Evolutionary conservation across 78 protist species (phyloP).

Genomic region (Dictyostelium capitatum): DNA sequence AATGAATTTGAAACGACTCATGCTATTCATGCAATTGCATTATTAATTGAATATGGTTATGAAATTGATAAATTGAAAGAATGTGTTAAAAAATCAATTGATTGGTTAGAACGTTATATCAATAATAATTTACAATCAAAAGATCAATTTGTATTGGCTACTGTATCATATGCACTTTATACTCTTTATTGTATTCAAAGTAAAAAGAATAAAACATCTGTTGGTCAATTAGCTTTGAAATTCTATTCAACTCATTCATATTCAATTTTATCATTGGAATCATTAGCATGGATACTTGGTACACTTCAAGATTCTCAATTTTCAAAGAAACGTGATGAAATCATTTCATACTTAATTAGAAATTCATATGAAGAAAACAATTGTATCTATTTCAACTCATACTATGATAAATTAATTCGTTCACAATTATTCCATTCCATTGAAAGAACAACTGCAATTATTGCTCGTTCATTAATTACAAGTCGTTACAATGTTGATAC

Average conservation of each 20-base stretch:
- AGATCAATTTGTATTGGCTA: slow-evolving; percentile 10
- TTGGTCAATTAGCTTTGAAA: slow-evolving; percentile 32
- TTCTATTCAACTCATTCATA: slow-evolving; percentile 33
- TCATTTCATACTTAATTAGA: slow-evolving; percentile 19
- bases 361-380: slow-evolving; percentile 33
- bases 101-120: slow-evolving; percentile 26
- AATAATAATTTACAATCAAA: neutral
- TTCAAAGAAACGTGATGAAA: slow-evolving; percentile 61
- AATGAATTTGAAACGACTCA: slow-evolving; percentile 52
- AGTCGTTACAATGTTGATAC: slow-evolving; percentile 26
- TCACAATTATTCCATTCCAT: slow-evolving; percentile 60
- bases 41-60: slow-evolving; percentile 22
- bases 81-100: slow-evolving; percentile 4
- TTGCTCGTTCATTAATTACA: slow-evolving; percentile 32
- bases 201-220: slow-evolving; percentile 41
- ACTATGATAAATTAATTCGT: slow-evolving; percentile 49
- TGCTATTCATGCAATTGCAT: slow-evolving; percentile 66
- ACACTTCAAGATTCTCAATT: slow-evolving; percentile 38
- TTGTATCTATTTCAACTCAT: slow-evolving; percentile 8
- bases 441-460: slow-evolving; percentile 52
- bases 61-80: neutral
- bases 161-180: slow-evolving; percentile 46
- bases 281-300: slow-evolving; percentile 73
- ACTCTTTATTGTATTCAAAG: neutral
- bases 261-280: slow-evolving; percentile 17